Base-by-base conservation (phyloP, 306 rosid species). In the Abrus pulchellus region DNA sequence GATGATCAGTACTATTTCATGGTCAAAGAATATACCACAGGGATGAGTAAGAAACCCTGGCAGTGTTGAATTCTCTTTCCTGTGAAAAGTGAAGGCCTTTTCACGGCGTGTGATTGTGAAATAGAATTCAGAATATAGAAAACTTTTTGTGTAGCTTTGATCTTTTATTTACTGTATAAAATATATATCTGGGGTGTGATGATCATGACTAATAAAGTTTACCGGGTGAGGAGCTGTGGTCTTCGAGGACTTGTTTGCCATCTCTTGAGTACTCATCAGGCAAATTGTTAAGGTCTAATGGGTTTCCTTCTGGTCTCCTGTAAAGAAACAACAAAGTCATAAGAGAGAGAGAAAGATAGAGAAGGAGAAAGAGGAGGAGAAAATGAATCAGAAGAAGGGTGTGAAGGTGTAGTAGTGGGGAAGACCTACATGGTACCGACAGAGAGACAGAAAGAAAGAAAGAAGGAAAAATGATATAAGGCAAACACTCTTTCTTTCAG, bases 271-370 rank as follows among this genome's bases (percentile, higher is more conserved):
- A 88, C 28, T 94, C 98, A 73, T 90, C 97, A 4, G 98, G 98
- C 76, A 94, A 89, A 82, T 90, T 94, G 88, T 92, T 94, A 86
- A 94, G 98, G 86, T 94, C 98, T 75, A 94, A 87, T 3, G 98
- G 94, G 79, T 88, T 92, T 44, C 86, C 89, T 49, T 85, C 89
- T 41, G 96, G 92, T 86, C 94, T 83, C 99, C 99, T 95, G 96
- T 45, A 68, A 81, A 79, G 65, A 9, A 67, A 80, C 62, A 74
- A 83, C 61, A 74, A 53, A 75, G 54, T 40, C 45, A 77, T 60
- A 29, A 47, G 68, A 77, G 65, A 76, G 60, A 55, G 34, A 54
- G 2, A 57, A 13, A 61, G 66, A 76, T 4, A 33, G 49, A 72
- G 13, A 47, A 8, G 43, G 60, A 78, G 57, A 27, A 72, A 52